phyloP scores from a whole-genome alignment of 1,284 basidiomycete species.

The Coniferiporia weirii region DNA sequence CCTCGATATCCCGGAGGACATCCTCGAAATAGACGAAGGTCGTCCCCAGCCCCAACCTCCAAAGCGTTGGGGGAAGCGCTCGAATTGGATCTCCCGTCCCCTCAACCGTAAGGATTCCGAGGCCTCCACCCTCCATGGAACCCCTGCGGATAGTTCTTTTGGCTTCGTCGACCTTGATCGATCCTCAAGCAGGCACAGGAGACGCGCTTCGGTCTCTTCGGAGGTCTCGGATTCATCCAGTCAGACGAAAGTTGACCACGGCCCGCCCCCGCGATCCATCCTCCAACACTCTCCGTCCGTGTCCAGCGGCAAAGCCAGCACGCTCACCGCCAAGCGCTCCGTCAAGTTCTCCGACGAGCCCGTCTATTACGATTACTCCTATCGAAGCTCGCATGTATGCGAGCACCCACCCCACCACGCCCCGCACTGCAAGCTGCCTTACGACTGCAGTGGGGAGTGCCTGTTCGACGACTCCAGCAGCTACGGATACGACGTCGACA shows the following conservation, averaged over 20 bases:
- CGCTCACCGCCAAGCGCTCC: constrained; percentile 17
- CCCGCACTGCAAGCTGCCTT: constrained; percentile 12
- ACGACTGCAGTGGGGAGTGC: constrained; percentile 16
- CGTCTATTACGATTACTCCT: constrained; percentile 19
- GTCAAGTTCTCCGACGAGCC: constrained; percentile 19
- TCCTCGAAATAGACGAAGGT: constrained; percentile 15
- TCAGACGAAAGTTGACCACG: constrained; percentile 27
- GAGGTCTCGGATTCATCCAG: constrained; percentile 74
- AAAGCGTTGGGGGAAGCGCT: constrained; percentile 13
- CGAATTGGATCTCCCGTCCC: constrained; percentile 14
- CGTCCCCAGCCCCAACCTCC: constrained; percentile 3
- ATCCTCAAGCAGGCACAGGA: constrained; percentile 57
- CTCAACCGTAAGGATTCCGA: constrained; percentile 14
- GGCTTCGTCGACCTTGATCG: background rate
- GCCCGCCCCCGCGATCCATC: constrained; percentile 15
- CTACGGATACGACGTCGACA: constrained; percentile 16
- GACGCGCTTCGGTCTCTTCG: constrained; percentile 77
- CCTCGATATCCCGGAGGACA: constrained; percentile 17
- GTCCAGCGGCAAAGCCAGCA: constrained; percentile 16
- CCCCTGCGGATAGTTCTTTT: background rate
- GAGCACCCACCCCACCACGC: constrained; percentile 7
- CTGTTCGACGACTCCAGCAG: constrained; percentile 10
- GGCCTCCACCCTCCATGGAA: constrained; percentile 6
- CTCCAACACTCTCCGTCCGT: constrained; percentile 17
- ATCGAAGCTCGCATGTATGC: constrained; percentile 6